These are phyloP conservation scores for Trichosporon sp. DNA, from an alignment of 1,284 basidiomycete genomes.

Conservation along the genomic window DNA sequence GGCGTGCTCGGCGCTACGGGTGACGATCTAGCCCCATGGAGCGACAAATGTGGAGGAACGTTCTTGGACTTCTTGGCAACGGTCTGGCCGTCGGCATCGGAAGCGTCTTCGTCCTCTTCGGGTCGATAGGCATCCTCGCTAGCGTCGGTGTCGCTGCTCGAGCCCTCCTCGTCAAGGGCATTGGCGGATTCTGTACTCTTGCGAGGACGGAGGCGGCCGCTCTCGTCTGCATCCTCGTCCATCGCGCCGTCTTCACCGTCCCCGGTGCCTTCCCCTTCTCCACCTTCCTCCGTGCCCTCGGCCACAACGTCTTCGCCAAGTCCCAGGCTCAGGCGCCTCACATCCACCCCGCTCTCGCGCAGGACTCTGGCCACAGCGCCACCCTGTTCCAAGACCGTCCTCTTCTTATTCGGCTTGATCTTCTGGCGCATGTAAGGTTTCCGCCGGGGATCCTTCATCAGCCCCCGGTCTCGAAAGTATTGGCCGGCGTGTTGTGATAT, in stretches of 20 bases:
- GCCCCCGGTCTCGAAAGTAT: neutral
- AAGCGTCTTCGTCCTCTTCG: neutral
- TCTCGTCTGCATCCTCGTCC: neutral
- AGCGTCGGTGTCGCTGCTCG: neutral
- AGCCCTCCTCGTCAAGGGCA: neutral
- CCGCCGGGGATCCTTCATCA: neutral
- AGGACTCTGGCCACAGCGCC: neutral
- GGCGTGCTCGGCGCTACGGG: neutral
- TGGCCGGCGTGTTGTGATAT: neutral
- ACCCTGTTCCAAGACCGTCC: neutral
- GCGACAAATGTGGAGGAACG: too few relatives aligned
- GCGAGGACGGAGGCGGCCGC: neutral
- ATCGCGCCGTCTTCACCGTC: too few relatives aligned
- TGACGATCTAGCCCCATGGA: too few relatives aligned
- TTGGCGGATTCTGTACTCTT: neutral
- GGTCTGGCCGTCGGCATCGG: neutral
- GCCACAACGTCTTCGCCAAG: too few relatives aligned
- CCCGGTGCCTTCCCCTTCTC: neutral
- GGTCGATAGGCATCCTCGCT: slow-evolving; percentile 5
- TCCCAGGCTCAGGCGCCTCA: neutral
- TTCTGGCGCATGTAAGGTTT: neutral
- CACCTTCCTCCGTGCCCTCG: neutral
- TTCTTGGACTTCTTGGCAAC: too few relatives aligned
- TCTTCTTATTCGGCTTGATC: neutral
- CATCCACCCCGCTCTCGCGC: neutral